phyloP scores from a whole-genome alignment of 805 yeast species.

The Hyphopichia homilentoma region DNA sequence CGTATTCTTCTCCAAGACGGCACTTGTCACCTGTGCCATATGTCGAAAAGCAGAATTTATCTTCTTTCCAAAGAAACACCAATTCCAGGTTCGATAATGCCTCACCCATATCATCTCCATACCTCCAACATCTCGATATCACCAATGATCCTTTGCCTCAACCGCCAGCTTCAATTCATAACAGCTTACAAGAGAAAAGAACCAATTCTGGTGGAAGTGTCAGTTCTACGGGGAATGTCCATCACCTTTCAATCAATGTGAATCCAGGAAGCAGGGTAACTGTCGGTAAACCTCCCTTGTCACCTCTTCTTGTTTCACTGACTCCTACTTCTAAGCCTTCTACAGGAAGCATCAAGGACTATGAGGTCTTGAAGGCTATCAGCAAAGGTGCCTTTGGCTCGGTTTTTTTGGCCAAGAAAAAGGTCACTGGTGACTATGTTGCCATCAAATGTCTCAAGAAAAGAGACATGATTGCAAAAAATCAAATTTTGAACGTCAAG shows the following conservation, averaged over 20 bases:
- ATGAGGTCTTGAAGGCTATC: slow-evolving; percentile 86
- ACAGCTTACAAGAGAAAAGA: slow-evolving; percentile 13
- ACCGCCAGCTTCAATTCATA: slow-evolving; percentile 1
- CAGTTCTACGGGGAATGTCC: slow-evolving; percentile 2
- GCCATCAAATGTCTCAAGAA: slow-evolving; percentile 91
- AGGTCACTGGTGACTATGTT: slow-evolving; percentile 87
- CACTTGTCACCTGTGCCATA: slow-evolving; percentile 52
- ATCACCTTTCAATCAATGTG: slow-evolving; percentile 4
- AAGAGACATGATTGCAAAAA: slow-evolving; percentile 94
- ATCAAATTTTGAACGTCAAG: slow-evolving; percentile 91
- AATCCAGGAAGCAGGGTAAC: slow-evolving; percentile 6
- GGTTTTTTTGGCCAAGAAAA: slow-evolving; percentile 80
- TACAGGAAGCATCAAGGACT: slow-evolving; percentile 75
- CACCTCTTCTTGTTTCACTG: slow-evolving; percentile 73
- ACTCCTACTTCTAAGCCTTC: slow-evolving; percentile 51
- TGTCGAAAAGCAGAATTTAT: slow-evolving; percentile 48
- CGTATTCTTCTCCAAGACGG: slow-evolving; percentile 51
- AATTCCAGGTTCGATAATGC: slow-evolving; percentile 13
- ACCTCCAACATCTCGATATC: slow-evolving; percentile 22
- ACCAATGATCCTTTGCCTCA: slow-evolving; percentile 7
- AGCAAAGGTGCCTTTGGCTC: slow-evolving; percentile 98
- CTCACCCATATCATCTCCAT: slow-evolving; percentile 59
- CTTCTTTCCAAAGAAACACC: slow-evolving; percentile 57
- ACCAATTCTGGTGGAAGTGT: slow-evolving; percentile 16
- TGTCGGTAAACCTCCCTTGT: slow-evolving; percentile 57